Evolutionary conservation across 192 early-diverging fungal genomes (phyloP).

Genomic region (Coemansia sp.): DNA sequence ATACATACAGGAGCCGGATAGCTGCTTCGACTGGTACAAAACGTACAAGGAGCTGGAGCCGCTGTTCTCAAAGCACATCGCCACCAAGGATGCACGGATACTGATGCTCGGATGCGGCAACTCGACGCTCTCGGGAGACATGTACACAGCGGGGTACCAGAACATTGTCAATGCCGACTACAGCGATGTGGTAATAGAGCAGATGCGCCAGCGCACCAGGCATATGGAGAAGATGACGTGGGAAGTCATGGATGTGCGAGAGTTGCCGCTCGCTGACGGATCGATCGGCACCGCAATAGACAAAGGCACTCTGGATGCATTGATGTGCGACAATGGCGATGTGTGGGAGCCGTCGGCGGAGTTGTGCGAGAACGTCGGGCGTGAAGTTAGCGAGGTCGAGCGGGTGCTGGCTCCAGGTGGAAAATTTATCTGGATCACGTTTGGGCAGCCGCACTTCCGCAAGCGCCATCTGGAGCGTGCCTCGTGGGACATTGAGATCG

Average conservation of each 20-base stretch:
- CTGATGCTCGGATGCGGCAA: constrained; percentile 92
- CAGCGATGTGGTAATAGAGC: constrained; percentile 73
- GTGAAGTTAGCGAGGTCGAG: constrained; percentile 79
- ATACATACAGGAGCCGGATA: constrained; percentile 54
- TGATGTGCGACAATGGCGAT: constrained; percentile 84
- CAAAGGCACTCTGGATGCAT: constrained; percentile 91
- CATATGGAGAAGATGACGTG: constrained; percentile 50
- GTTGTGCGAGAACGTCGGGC: constrained; percentile 62
- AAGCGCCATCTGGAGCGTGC: constrained; percentile 69
- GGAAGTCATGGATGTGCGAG: constrained; percentile 78
- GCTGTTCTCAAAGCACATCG: constrained; percentile 59
- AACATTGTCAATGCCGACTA: constrained; percentile 83
- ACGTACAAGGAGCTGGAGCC: constrained; percentile 73
- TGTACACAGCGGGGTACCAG: constrained; percentile 76
- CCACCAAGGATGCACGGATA: constrained; percentile 61
- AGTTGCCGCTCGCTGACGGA: constrained; percentile 62
- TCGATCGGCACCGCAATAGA: constrained; percentile 81
- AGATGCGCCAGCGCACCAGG: constrained; percentile 62
- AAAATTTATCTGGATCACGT: constrained; percentile 83
- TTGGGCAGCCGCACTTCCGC: constrained; percentile 87
- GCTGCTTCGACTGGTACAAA: constrained; percentile 90
- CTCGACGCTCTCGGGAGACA: constrained; percentile 73
- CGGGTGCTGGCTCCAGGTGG: constrained; percentile 74
- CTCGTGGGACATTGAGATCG: constrained; percentile 65
- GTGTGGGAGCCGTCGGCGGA: constrained; percentile 84